phyloP scores from a whole-genome alignment of 306 rosid genomes.

The Prunus fruticosa region DNA sequence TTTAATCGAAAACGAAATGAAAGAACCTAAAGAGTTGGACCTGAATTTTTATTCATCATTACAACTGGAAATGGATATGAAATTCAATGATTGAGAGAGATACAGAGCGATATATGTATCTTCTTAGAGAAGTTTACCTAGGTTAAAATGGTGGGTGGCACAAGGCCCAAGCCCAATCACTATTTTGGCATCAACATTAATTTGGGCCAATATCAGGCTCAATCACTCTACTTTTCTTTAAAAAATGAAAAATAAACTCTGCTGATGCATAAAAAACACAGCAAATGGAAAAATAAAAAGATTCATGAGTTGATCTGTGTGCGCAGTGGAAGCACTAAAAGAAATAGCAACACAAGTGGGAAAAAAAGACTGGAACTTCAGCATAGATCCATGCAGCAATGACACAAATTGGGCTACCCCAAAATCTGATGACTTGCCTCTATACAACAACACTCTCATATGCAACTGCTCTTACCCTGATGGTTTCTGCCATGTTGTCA shows the following conservation, averaged over 20 bases:
- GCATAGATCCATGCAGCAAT: slow-evolving; percentile 16
- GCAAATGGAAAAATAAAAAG: background rate
- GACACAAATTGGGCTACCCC: slow-evolving; percentile 14
- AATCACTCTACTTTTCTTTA: too few species aligned
- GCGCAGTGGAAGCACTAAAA: slow-evolving; percentile 9
- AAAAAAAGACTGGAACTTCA: slow-evolving; percentile 22
- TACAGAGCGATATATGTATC: too few species aligned
- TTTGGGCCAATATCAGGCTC: too few species aligned
- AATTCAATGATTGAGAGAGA: too few species aligned
- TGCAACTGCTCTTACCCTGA: slow-evolving; percentile 16
- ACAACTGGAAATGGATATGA: too few species aligned
- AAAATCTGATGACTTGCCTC: background rate
- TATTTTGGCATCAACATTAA: too few species aligned
- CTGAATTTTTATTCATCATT: too few species aligned
- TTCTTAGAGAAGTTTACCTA: too few species aligned
- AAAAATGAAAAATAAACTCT: background rate
- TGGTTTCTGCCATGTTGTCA: slow-evolving; percentile 10
- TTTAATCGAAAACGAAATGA: too few species aligned
- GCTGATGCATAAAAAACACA: background rate
- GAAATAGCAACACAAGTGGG: slow-evolving; percentile 13
- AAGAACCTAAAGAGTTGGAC: too few species aligned
- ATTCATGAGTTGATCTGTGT: background rate
- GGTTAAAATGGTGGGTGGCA: too few species aligned
- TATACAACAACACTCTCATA: slow-evolving; percentile 15
- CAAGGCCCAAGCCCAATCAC: too few species aligned